Evolutionary conservation across 306 rosid species (phyloP).

Genomic region (Gillenia trifoliata): DNA sequence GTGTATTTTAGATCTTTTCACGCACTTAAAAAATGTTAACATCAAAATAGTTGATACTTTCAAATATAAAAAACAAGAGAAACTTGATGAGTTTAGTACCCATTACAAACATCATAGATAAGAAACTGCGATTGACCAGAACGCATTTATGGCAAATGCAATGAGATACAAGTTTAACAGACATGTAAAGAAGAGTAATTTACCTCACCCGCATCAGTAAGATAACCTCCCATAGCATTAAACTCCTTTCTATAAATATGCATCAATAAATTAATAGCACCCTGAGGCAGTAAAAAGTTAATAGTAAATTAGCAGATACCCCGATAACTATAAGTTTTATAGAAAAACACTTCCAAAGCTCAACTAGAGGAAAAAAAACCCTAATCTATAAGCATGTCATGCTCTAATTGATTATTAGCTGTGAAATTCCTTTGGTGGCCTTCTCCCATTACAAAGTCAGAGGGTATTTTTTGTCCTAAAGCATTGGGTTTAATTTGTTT

Average conservation of each 20-base stretch:
- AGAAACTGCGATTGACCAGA: background rate
- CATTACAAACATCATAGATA: background rate
- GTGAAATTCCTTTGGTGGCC: background rate
- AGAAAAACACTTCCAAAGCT: background rate
- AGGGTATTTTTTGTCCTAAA: background rate
- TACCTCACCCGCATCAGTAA: conserved; percentile 98
- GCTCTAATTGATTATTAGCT: background rate
- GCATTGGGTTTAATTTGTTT: background rate
- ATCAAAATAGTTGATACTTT: background rate
- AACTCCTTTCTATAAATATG: conserved; percentile 86
- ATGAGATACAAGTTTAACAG: conserved; percentile 2
- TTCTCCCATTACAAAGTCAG: background rate
- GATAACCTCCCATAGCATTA: conserved; percentile 92
- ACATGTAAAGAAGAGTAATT: conserved; percentile 22
- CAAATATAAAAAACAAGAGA: background rate
- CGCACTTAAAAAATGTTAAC: background rate
- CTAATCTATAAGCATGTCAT: background rate
- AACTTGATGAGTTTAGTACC: background rate
- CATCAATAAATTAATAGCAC: conserved; percentile 92
- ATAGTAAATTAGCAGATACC: background rate
- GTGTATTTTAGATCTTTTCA: background rate
- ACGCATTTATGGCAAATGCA: background rate
- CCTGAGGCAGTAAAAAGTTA: conserved; percentile 47
- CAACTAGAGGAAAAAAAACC: background rate
- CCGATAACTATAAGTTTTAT: background rate